A percentile compares a stretch with the other conserved stretches of the same genome.
These are phyloP conservation scores for Trichoderma koningiopsis DNA, from an alignment of 2,329 filamentous ascomycete genomes.

Conservation along the genomic window DNA sequence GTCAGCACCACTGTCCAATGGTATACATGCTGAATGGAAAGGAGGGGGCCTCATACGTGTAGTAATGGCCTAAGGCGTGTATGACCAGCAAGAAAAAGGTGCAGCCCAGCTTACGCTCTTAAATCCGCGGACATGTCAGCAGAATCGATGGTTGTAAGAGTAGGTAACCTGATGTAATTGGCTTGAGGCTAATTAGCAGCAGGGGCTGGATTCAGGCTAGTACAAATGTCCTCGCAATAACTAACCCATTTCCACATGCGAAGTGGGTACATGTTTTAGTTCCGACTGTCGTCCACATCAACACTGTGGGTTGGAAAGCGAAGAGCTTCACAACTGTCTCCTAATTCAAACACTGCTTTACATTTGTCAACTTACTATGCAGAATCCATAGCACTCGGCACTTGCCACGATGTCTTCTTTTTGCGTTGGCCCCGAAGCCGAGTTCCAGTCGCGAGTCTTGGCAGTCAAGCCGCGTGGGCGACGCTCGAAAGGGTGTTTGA, in stretches of 20 bases:
- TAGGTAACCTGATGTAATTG: no score
- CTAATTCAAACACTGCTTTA: background rate
- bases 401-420: background rate
- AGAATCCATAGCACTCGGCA: background rate
- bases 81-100: no score
- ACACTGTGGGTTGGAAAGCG: background rate
- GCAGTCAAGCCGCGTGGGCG: conserved; percentile 6
- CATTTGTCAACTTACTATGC: background rate
- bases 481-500: background rate
- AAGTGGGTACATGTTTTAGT: background rate
- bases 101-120: no score
- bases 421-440: background rate
- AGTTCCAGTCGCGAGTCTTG: background rate
- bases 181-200: no score
- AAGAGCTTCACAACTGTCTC: background rate
- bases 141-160: no score
- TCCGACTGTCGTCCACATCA: background rate
- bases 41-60: no score
- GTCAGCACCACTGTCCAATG: no score
- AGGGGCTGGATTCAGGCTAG: no score
- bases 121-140: no score
- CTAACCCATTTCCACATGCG: background rate
- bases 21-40: no score
- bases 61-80: no score
- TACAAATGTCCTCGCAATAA: background rate